phyloP scores from a whole-genome alignment of 2,329 filamentous ascomycete genomes.

The Periglandula ipomoeae region DNA sequence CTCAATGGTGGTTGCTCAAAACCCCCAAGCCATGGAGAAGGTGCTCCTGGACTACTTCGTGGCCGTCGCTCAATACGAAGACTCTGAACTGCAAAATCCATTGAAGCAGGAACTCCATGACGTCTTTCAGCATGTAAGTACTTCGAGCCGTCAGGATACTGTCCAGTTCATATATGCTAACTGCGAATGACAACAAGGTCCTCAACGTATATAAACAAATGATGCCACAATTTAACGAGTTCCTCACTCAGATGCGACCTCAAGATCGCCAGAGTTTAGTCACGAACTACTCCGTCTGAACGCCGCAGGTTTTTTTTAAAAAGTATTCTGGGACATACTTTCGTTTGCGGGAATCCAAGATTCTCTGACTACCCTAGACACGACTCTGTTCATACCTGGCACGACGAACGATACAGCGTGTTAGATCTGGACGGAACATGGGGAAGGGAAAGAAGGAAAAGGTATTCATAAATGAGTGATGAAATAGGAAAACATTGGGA shows the following conservation, averaged over 20 bases:
- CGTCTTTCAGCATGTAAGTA: conserved; percentile 66
- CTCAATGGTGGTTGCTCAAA: conserved; percentile 71
- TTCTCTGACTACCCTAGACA: background rate
- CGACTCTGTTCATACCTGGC: background rate
- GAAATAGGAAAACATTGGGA: background rate
- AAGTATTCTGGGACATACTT: too few relatives aligned
- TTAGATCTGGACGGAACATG: background rate
- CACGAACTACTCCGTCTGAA: conserved; percentile 36
- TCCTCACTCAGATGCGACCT: conserved; percentile 40
- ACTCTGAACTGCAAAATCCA: conserved; percentile 50
- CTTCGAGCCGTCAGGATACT: background rate
- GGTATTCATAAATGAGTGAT: background rate
- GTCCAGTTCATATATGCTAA: background rate
- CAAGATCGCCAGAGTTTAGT: conserved; percentile 41
- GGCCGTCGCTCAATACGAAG: conserved; percentile 70
- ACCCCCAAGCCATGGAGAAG: conserved; percentile 87
- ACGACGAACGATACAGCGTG: background rate
- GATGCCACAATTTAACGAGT: conserved; percentile 49
- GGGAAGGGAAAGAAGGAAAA: background rate
- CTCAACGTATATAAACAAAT: conserved; percentile 48
- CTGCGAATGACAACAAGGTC: conserved; percentile 26
- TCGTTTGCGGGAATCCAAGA: too few relatives aligned
- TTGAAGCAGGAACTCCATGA: conserved; percentile 57
- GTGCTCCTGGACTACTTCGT: conserved; percentile 74
- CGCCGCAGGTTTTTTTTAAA: too few relatives aligned